Evolutionary conservation across 768 basidiomycete genomes (phyloP), one percentile per base, ranked within the genome.

Genomic region (Coprinellus aureogranulatus): DNA sequence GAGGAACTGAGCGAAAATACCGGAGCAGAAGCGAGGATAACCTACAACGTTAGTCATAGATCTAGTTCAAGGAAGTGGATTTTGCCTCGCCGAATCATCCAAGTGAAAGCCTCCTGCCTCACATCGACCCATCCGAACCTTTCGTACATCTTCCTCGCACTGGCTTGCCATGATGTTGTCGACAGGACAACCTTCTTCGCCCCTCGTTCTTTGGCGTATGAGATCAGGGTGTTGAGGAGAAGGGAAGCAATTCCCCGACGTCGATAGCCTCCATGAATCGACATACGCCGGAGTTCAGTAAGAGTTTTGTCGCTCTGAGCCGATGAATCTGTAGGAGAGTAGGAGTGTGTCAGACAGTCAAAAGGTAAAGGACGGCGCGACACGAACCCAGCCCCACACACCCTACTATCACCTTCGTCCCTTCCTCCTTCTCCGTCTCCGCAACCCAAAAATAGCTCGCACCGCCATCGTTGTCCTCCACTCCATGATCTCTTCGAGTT

Each of bases 281-380:
- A 60, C 64, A 68, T 60, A 14, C 65, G 54, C 27, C 65, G 62
- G 8, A 68, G 46, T 27, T 65, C 63, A 8, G 54, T 54, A 2
- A 45, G 14, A 5, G 48, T 26, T 47, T 31, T 45, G 40, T 51
- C 56, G 16, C 25, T 34, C 16, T 50, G 37, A 11, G 42, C 18
- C 27, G 4, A 8, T 37, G 46, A 26, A 48, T 56, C 46, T 49
- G 34, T n/a, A 30, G 46, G 4, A 18, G 22, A 14, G 41, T n/a
- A 3, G 25, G 22, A 22, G 14, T n/a, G n/a, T n/a, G 26, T 54
- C 6, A 26, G 40, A 26, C 28, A 42, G 16, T 16, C 3, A 16
- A 25, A 42, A 39, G 3, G 8, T 5, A 41, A n/a, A 10, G 37
- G 37, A 39, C 37, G 18, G 14, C 12, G 16, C n/a, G n/a, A n/a